Evolutionary conservation across 2,329 filamentous ascomycete species (phyloP).

Genomic region (Aspergillus viridinutans): DNA sequence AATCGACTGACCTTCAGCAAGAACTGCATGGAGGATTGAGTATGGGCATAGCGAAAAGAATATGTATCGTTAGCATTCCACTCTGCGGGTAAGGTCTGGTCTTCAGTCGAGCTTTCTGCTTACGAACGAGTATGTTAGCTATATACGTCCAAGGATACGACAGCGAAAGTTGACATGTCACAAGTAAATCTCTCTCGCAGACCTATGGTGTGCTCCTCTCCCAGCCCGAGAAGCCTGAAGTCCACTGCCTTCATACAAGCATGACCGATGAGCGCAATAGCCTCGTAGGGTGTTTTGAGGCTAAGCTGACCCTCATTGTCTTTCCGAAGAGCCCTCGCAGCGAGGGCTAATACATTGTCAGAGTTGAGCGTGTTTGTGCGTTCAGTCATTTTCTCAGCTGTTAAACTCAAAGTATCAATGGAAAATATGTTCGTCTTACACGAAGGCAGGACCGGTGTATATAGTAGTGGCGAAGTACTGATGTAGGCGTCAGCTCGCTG

Average conservation of each 20-base stretch:
- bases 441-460: neutral
- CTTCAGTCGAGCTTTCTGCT: conserved; percentile 26
- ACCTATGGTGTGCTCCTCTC: conserved; percentile 75
- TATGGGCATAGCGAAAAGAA: conserved; percentile 81
- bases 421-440: neutral
- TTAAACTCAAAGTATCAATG: neutral
- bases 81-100: conserved; percentile 58
- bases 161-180: neutral
- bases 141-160: neutral
- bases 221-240: conserved; percentile 78
- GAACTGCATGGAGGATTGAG: conserved; percentile 79
- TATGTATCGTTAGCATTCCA: conserved; percentile 76
- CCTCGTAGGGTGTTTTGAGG: conserved; percentile 62
- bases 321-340: conserved; percentile 26
- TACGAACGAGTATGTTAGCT: neutral
- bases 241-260: conserved; percentile 75
- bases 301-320: conserved; percentile 22
- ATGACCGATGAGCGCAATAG: conserved; percentile 77
- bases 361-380: conserved; percentile 22
- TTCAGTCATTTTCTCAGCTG: conserved; percentile 8
- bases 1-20: conserved; percentile 77
- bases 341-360: conserved; percentile 30
- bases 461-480: neutral
- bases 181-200: conserved; percentile 1
- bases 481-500: neutral